A percentile compares a stretch with the other conserved stretches of the same genome.
These are phyloP conservation scores for Bacterosira constricta DNA, from an alignment of 108 stramenopile species.

Conservation along the genomic window DNA sequence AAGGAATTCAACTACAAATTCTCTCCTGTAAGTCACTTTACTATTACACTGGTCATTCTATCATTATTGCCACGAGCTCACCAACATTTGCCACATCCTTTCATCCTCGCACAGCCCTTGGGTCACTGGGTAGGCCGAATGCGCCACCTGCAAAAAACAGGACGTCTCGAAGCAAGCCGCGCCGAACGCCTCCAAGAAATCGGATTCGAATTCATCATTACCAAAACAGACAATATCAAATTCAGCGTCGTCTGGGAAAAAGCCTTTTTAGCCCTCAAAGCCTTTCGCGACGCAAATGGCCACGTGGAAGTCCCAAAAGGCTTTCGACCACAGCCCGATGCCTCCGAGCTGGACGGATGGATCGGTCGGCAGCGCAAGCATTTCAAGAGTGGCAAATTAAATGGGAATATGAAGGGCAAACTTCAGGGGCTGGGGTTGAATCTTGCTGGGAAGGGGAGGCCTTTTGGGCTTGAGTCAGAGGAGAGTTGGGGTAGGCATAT, in stretches of 20 bases:
- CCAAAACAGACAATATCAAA: background rate
- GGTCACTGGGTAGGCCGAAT: conserved; percentile 23
- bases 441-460: conserved; percentile 5
- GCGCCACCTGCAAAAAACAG: conserved; percentile 1
- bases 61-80: no score
- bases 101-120: background rate
- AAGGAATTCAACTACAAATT: conserved; percentile 7
- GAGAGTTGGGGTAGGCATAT: background rate
- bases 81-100: no score
- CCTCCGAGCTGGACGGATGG: conserved; percentile 9
- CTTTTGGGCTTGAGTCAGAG: conserved; percentile 20
- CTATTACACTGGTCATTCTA: background rate
- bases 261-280: conserved; percentile 10
- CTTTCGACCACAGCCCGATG: background rate
- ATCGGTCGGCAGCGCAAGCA: conserved; percentile 10
- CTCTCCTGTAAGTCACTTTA: background rate
- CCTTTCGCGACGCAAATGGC: conserved; percentile 12
- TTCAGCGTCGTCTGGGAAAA: conserved; percentile 15
- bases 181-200: background rate
- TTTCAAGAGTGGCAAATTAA: conserved; percentile 7
- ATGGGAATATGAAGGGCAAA: conserved; percentile 8
- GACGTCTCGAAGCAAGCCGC: background rate
- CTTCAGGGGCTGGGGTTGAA: conserved; percentile 24
- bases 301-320: conserved; percentile 10
- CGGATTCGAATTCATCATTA: conserved; percentile 11